phyloP scores from a whole-genome alignment of 2,329 filamentous ascomycete species.

The Chaetomium olivaceum region DNA sequence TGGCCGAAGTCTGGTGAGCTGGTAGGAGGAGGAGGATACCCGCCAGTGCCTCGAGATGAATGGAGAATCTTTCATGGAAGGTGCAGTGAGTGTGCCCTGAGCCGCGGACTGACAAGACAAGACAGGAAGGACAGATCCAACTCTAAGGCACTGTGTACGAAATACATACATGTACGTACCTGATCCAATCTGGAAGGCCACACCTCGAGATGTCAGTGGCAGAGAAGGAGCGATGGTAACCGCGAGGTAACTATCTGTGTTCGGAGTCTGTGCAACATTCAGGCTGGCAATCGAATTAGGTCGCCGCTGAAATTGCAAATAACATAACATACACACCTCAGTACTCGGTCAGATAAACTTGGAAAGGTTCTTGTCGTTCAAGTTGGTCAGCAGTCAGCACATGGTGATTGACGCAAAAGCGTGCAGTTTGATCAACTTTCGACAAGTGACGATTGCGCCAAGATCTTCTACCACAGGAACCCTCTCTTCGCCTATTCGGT shows the following conservation, averaged over 20 bases:
- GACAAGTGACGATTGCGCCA: not conserved
- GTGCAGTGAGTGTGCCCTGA: not conserved
- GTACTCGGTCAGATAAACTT: not conserved
- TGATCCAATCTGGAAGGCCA: too few species aligned
- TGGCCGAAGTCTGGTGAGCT: not conserved
- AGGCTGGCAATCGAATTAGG: not conserved
- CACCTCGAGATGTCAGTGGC: not conserved
- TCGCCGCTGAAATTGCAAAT: not conserved
- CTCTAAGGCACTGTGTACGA: too few species aligned
- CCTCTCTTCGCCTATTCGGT: not conserved
- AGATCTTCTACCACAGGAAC: not conserved
- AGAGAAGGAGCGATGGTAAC: not conserved
- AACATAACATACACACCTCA: too few species aligned
- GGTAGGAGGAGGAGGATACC: too few species aligned
- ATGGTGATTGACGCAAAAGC: conserved; percentile 1
- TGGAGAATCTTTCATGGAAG: not conserved
- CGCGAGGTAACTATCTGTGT: not conserved
- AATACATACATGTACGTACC: too few species aligned
- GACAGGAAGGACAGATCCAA: not conserved
- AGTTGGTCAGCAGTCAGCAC: not conserved
- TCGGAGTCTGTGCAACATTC: not conserved
- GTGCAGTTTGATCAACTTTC: conserved; percentile 9
- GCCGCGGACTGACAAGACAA: too few species aligned
- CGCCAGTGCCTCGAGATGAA: not conserved
- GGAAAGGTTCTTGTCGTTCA: not conserved